Percentiles rank a stretch among this genome's conserved stretches.
Conservation (phyloP, 805 yeast species). For the Sugiyamaella boreocaroliniensis region DNA sequence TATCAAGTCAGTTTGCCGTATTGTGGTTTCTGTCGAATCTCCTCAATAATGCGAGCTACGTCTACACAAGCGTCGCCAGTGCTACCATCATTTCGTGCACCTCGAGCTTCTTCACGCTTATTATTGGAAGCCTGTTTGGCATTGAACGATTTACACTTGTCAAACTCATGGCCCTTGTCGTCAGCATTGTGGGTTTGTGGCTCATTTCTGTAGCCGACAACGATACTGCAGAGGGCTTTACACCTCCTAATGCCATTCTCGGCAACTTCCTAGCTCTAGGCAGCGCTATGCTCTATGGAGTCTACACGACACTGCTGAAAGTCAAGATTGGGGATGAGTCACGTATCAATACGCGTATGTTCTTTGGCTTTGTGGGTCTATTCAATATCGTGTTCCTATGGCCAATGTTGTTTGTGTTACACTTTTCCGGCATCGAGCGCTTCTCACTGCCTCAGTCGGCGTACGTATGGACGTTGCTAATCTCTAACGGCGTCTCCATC, state of each 20-base stretch:
- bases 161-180: slow-evolving; percentile 62
- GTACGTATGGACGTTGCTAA: slow-evolving; percentile 47
- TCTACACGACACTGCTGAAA: slow-evolving; percentile 81
- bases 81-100: slow-evolving; percentile 92
- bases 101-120: slow-evolving; percentile 83
- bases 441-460: slow-evolving; percentile 62
- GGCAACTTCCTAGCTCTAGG: slow-evolving; percentile 78
- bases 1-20: slow-evolving; percentile 76
- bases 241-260: slow-evolving; percentile 28
- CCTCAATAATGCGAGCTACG: slow-evolving; percentile 78
- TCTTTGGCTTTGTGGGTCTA: slow-evolving; percentile 92
- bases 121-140: slow-evolving; percentile 66
- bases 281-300: slow-evolving; percentile 87
- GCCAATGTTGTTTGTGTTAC: slow-evolving; percentile 70
- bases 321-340: slow-evolving; percentile 65
- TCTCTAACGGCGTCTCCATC: slow-evolving; percentile 66
- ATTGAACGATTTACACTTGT: slow-evolving; percentile 60
- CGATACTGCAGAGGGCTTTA: slow-evolving; percentile 12
- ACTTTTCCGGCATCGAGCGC: slow-evolving; percentile 56
- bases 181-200: slow-evolving; percentile 72
- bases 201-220: slow-evolving; percentile 57
- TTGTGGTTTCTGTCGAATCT: slow-evolving; percentile 90
- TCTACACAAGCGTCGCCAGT: slow-evolving; percentile 87
- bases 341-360: slow-evolving; percentile 73
- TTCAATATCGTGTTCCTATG: slow-evolving; percentile 68